Evolutionary conservation across 257 asterid genomes (phyloP).

Genomic region (Forsythia viridissima): DNA sequence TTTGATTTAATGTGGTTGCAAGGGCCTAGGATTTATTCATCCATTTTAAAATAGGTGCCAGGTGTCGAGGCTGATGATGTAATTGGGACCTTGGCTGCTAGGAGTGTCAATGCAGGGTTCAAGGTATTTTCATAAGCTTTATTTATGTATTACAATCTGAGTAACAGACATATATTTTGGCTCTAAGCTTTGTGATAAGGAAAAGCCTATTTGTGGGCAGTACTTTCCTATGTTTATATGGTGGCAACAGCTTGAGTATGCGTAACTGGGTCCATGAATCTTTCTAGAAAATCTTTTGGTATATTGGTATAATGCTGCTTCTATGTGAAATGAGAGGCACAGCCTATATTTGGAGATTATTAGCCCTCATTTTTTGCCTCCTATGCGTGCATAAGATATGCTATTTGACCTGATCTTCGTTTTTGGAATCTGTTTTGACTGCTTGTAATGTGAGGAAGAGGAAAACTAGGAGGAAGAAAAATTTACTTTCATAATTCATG

Average conservation of each 20-base stretch:
- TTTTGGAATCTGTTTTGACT: background rate
- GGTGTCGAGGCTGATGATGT: slow-evolving; percentile 99
- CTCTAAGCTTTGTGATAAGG: slow-evolving; percentile 8
- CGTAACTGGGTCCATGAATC: background rate
- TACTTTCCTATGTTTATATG: slow-evolving; percentile 7
- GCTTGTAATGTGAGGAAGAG: background rate
- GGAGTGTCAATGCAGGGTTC: slow-evolving; percentile 81
- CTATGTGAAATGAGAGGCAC: background rate
- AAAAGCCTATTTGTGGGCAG: background rate
- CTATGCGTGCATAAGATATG: background rate
- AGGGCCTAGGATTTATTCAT: slow-evolving; percentile 18
- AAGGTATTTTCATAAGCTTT: slow-evolving; percentile 55
- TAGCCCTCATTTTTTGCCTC: background rate
- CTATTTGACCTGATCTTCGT: background rate
- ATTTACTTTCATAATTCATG: background rate
- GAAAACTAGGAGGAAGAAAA: background rate
- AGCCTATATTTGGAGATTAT: background rate
- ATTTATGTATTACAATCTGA: slow-evolving; percentile 20
- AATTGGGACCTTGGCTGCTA: slow-evolving; percentile 90
- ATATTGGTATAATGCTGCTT: background rate
- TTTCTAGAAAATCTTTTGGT: background rate
- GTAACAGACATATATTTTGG: background rate
- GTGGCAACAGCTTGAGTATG: background rate
- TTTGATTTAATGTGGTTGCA: slow-evolving; percentile 15
- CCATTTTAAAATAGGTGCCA: slow-evolving; percentile 72